Conservation (phyloP, 2,329 filamentous ascomycete genomes). For the Bisporella sp. region DNA sequence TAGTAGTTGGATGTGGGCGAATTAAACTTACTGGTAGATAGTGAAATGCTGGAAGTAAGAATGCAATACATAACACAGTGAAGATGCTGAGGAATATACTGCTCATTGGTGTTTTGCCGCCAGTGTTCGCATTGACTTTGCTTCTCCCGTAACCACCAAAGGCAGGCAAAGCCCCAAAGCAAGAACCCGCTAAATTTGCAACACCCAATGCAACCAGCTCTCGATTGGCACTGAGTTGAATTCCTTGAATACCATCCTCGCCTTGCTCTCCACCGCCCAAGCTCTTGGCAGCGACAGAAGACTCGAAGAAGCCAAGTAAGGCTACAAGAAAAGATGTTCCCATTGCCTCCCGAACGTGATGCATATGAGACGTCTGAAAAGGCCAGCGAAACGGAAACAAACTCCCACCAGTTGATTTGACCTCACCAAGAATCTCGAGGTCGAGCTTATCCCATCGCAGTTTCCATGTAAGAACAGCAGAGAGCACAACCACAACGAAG, state of each 20-base stretch:
- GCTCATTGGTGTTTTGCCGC: conserved; percentile 88
- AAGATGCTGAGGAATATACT: conserved; percentile 81
- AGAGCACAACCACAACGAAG: conserved; percentile 80
- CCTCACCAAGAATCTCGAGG: conserved; percentile 74
- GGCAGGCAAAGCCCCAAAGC: conserved; percentile 86
- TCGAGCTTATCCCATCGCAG: conserved; percentile 75
- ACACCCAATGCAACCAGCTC: conserved; percentile 88
- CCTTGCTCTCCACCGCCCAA: conserved; percentile 54
- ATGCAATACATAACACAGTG: conserved; percentile 72
- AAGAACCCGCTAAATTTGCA: conserved; percentile 84
- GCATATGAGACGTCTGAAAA: conserved; percentile 68
- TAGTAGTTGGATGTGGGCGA: conserved; percentile 5
- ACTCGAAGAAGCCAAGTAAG: conserved; percentile 96
- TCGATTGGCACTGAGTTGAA: conserved; percentile 82
- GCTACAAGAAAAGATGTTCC: conserved; percentile 90
- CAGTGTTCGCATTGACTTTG: conserved; percentile 90
- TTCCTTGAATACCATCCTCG: conserved; percentile 64
- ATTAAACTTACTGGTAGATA: conserved; percentile 75
- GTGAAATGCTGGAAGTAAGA: conserved; percentile 85
- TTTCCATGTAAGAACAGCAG: conserved; percentile 70
- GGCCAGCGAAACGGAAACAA: conserved; percentile 80
- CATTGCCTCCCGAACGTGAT: conserved; percentile 78
- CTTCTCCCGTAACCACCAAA: conserved; percentile 96
- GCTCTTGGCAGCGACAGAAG: conserved; percentile 90
- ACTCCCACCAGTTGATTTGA: conserved; percentile 66